Conservation (phyloP, 108 stramenopile species). For the Thalassiosira profunda region DNA sequence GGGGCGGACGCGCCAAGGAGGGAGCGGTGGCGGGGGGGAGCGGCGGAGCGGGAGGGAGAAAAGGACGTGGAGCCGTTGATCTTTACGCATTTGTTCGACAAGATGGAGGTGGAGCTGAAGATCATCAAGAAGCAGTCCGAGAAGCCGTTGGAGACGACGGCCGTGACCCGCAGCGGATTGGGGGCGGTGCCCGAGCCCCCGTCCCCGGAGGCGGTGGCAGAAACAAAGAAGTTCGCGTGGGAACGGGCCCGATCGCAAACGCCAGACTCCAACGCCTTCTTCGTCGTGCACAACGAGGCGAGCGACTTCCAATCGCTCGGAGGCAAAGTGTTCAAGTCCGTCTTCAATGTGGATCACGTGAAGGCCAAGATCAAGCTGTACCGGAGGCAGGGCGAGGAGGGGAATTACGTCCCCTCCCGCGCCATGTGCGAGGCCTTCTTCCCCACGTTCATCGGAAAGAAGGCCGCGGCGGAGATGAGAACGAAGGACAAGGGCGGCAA, state of each 20-base stretch:
- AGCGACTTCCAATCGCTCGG: conserved; percentile 32
- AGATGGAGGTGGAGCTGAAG: conserved; percentile 64
- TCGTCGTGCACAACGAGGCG: conserved; percentile 43
- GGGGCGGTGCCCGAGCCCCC: conserved; percentile 38
- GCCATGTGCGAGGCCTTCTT: conserved; percentile 63
- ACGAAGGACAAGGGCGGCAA: conserved; percentile 24
- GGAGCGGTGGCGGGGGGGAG: conserved; percentile 37
- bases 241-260: conserved; percentile 21
- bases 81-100: conserved; percentile 87
- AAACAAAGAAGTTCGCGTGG: conserved; percentile 33
- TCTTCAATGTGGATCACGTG: conserved; percentile 50
- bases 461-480: conserved; percentile 13
- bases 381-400: conserved; percentile 37
- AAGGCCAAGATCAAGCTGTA: conserved; percentile 54
- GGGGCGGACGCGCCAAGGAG: neutral
- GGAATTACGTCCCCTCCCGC: conserved; percentile 51
- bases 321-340: conserved; percentile 34
- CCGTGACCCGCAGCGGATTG: conserved; percentile 5
- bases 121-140: conserved; percentile 24
- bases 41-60: conserved; percentile 55
- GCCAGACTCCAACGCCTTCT: conserved; percentile 73
- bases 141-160: neutral
- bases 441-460: conserved; percentile 53
- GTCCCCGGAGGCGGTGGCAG: neutral
- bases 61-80: conserved; percentile 51